Evolutionary conservation across 768 basidiomycete genomes (phyloP), one percentile per base, ranked within the genome.

Genomic region (Tricholomella constricta): DNA sequence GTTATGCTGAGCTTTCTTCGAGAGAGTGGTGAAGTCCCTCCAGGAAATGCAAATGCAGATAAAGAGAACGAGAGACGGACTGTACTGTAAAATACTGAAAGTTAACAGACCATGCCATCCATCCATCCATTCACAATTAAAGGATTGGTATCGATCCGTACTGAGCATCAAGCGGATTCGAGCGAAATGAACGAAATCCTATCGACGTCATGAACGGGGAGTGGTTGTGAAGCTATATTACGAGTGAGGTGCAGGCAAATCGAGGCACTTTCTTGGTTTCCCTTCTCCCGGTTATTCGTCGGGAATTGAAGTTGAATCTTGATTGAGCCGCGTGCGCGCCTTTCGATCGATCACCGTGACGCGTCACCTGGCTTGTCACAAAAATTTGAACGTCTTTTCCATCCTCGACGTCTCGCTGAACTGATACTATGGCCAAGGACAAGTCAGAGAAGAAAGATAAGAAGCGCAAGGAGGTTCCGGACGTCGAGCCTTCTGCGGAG

Each of bases 401-500:
- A 23, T 19, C 34, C 46, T 36, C 32, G 40, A 6, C 6, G 20
- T 26, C 37, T 49, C 43, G 10, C 23, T 23, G 26, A 20, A 47
- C 29, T 51, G 38, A 48, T 40, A 42, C 45, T 19, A 84, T 90
- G 89, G 71, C 78, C 52, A 89, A 85, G 73, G 87, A 88, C 72
- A 91, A 85, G 73, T 80, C 80, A 45, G 86, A 86, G 62, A 89
- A 88, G 70, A 88, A 86, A 65, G 83, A 84, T 41, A 89, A 86
- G 71, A 86, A 86, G 74, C 77, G 77, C 68, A 83, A 82, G 65
- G 73, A 75, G 27, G 68, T 57, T 0, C 73, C 72, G 51, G 79
- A 76, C 61, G 73, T 73, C 31, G 77, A 71, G 6, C 62, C 64
- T 22, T 54, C 49, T 6, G 55, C 12, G 34, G 55, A 32, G 26